These are phyloP conservation scores for Xylaria intraflava DNA, from an alignment of 495 filamentous ascomycete genomes.

Conservation along the genomic window DNA sequence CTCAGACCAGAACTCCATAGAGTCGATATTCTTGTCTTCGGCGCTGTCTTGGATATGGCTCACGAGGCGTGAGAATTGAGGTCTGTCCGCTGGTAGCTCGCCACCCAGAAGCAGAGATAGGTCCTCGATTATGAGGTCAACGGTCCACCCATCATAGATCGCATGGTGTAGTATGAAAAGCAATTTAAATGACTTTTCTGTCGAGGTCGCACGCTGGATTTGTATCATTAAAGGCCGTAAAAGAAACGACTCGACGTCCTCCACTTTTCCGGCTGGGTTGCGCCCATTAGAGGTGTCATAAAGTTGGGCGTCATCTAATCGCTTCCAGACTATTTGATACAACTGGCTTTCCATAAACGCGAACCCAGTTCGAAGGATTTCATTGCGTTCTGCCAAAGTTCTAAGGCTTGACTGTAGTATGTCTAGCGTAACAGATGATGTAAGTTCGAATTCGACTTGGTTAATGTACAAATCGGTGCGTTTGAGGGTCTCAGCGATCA, in stretches of 20 bases:
- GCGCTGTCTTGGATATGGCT: constrained; percentile 2
- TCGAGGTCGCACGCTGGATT: constrained; percentile 21
- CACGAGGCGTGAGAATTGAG: constrained; percentile 47
- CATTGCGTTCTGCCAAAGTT: constrained; percentile 46
- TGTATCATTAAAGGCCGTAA: constrained; percentile 54
- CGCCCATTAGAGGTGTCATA: constrained; percentile 26
- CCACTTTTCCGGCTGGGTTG: background rate
- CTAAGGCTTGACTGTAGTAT: constrained; percentile 2
- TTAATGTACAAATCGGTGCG: constrained; percentile 61
- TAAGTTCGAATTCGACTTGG: constrained; percentile 56
- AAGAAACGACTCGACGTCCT: constrained; percentile 33
- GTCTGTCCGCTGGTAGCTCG: constrained; percentile 26
- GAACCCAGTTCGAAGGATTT: constrained; percentile 68
- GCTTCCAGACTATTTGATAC: constrained; percentile 56
- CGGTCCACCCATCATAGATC: constrained; percentile 79
- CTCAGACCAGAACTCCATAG: constrained; percentile 50
- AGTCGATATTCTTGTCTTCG: constrained; percentile 14
- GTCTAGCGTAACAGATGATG: constrained; percentile 12
- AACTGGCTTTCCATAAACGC: constrained; percentile 45
- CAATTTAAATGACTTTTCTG: constrained; percentile 15
- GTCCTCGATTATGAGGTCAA: constrained; percentile 63
- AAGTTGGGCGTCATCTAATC: constrained; percentile 38
- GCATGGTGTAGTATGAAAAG: constrained; percentile 57
- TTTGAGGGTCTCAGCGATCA: constrained; percentile 62
- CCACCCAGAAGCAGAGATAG: constrained; percentile 40